Evolutionary conservation across 2,329 filamentous ascomycete species (phyloP).

Genomic region (Trichoderma citrinoviride): DNA sequence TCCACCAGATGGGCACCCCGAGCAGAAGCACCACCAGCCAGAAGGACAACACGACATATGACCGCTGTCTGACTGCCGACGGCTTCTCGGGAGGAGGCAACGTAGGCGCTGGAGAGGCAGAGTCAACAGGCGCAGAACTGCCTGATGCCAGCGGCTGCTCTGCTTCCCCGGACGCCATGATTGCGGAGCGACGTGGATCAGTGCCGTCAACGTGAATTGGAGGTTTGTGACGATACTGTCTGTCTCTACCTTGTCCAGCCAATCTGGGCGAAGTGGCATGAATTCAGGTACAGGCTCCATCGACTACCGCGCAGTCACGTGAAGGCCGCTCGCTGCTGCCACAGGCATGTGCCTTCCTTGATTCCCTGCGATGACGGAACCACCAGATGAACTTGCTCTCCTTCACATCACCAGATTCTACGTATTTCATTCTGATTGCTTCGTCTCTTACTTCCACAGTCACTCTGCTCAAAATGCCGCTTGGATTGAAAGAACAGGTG

Average conservation of each 20-base stretch:
- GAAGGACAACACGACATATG: slow-evolving; percentile 78
- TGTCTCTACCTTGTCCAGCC: too few species aligned
- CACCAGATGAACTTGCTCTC: too few species aligned
- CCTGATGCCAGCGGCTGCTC: slow-evolving; percentile 21
- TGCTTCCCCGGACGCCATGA: slow-evolving; percentile 20
- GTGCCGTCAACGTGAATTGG: not conserved
- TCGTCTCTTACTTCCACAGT: too few species aligned
- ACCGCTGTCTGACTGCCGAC: slow-evolving; percentile 66
- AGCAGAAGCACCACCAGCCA: slow-evolving; percentile 83
- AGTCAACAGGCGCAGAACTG: slow-evolving; percentile 27
- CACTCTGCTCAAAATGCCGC: too few species aligned
- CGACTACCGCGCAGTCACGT: slow-evolving; percentile 12
- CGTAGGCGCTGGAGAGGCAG: slow-evolving; percentile 26
- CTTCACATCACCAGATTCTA: not conserved
- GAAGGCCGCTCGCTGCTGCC: not conserved
- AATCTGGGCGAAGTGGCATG: not conserved
- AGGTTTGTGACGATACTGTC: too few species aligned
- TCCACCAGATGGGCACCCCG: slow-evolving; percentile 93
- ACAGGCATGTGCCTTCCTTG: too few species aligned
- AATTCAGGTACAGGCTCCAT: not conserved
- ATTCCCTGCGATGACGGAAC: not conserved
- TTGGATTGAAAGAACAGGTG: too few species aligned
- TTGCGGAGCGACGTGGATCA: slow-evolving; percentile 3
- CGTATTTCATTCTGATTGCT: not conserved
- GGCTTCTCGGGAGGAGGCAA: slow-evolving; percentile 75